Conservation (phyloP, 495 filamentous ascomycete genomes). For the Parmelia sp. region DNA sequence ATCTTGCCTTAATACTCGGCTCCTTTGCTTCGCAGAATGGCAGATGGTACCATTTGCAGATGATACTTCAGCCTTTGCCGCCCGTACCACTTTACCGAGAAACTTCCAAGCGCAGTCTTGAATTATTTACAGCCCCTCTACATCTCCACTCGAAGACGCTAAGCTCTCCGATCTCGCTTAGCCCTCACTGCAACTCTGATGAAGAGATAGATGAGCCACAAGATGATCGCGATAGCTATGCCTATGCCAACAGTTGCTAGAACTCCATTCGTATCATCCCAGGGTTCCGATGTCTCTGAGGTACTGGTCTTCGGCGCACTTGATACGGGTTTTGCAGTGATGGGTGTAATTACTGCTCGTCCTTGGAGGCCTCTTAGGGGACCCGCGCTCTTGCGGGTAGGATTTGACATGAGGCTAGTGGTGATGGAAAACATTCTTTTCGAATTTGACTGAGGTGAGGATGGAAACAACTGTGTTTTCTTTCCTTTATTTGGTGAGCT, state of each 20-base stretch:
- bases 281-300: not conserved
- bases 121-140: too few relatives aligned
- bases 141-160: not conserved
- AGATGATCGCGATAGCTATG: not conserved
- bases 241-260: not conserved
- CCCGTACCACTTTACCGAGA: too few relatives aligned
- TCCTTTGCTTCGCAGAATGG: too few relatives aligned
- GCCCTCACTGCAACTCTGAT: not conserved
- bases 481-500: too few relatives aligned
- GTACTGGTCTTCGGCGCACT: not conserved
- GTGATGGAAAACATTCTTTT: too few relatives aligned
- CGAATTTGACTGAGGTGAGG: too few relatives aligned
- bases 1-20: too few relatives aligned
- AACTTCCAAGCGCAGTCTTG: too few relatives aligned
- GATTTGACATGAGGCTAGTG: too few relatives aligned
- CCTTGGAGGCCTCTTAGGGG: not conserved
- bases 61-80: too few relatives aligned
- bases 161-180: not conserved
- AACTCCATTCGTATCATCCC: not conserved
- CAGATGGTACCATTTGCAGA: too few relatives aligned
- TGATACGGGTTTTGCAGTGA: not conserved
- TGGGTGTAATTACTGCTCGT: not conserved
- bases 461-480: too few relatives aligned
- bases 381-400: not conserved
- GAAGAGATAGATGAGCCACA: not conserved